Conservation (phyloP, 768 basidiomycete genomes). For the Psilocybe azurescens region DNA sequence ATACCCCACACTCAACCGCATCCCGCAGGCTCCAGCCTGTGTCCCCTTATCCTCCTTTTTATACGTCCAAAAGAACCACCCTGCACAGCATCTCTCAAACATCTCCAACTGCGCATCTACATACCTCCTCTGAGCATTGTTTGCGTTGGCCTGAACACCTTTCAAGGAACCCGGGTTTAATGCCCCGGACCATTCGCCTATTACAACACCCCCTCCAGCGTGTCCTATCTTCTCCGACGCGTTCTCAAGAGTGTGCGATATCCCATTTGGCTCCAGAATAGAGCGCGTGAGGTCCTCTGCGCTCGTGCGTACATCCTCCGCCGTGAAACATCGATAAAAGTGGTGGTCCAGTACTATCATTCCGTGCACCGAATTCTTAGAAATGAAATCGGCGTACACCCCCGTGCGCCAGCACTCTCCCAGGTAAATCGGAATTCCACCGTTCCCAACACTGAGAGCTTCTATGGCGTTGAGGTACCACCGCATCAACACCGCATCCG, state of each 20-base stretch:
- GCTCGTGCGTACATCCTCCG: conserved; percentile 55
- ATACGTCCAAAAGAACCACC: conserved; percentile 88
- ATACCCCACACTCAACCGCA: conserved; percentile 63
- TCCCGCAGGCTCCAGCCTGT: conserved; percentile 77
- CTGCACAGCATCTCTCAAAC: conserved; percentile 67
- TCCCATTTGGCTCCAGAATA: conserved; percentile 47
- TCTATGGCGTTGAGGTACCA: conserved; percentile 71
- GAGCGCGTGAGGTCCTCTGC: conserved; percentile 59
- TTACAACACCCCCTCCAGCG: conserved; percentile 51
- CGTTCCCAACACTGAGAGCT: conserved; percentile 54
- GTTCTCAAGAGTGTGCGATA: conserved; percentile 42
- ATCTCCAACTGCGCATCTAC: conserved; percentile 67
- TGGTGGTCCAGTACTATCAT: conserved; percentile 80
- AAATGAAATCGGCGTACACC: conserved; percentile 62
- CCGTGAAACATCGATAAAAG: conserved; percentile 82
- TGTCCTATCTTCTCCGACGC: conserved; percentile 38
- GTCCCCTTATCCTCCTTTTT: conserved; percentile 71
- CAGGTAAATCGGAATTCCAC: conserved; percentile 71
- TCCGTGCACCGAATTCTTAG: conserved; percentile 26
- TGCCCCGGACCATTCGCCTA: conserved; percentile 84
- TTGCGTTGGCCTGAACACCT: conserved; percentile 16
- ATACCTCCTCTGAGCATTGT: conserved; percentile 49
- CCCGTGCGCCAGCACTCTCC: conserved; percentile 79
- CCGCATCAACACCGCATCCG: conserved; percentile 53
- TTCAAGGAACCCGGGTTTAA: conserved; percentile 67